Conservation (phyloP, 371 early-diverging fungal genomes). For the Encephalitozoon intestinalis region DNA sequence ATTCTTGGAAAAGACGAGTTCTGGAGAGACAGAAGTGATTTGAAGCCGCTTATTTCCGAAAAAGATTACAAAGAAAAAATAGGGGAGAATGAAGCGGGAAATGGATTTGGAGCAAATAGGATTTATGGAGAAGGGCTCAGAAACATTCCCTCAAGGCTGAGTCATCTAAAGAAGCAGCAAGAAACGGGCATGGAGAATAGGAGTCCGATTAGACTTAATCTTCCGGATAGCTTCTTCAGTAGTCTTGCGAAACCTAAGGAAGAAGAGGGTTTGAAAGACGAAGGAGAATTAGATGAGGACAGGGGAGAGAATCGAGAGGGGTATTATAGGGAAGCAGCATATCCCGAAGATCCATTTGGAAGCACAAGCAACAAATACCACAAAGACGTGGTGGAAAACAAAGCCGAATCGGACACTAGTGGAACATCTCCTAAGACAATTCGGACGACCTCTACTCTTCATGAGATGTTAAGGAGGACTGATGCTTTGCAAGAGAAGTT, state of each 20-base stretch:
- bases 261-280: not conserved
- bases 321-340: not conserved
- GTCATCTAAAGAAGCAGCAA: not conserved
- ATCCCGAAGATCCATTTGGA: not conserved
- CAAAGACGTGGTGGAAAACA: not conserved
- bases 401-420: conserved; percentile 11
- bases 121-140: not conserved
- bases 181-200: not conserved
- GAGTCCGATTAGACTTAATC: not conserved
- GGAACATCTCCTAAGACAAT: conserved; percentile 39
- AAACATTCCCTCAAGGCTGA: not conserved
- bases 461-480: conserved; percentile 58
- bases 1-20: not conserved
- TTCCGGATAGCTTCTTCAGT: not conserved
- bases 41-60: conserved; percentile 14
- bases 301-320: not conserved
- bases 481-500: conserved; percentile 56
- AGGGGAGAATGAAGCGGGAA: not conserved
- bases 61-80: conserved; percentile 13
- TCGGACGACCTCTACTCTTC: conserved; percentile 56
- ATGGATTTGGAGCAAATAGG: not conserved
- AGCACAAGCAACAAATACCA: not conserved
- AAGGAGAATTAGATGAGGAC: not conserved
- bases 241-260: not conserved
- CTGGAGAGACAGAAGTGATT: not conserved